These are phyloP conservation scores for Penicillium sp. DNA, from an alignment of 2,329 filamentous ascomycete species.

Conservation along the genomic window DNA sequence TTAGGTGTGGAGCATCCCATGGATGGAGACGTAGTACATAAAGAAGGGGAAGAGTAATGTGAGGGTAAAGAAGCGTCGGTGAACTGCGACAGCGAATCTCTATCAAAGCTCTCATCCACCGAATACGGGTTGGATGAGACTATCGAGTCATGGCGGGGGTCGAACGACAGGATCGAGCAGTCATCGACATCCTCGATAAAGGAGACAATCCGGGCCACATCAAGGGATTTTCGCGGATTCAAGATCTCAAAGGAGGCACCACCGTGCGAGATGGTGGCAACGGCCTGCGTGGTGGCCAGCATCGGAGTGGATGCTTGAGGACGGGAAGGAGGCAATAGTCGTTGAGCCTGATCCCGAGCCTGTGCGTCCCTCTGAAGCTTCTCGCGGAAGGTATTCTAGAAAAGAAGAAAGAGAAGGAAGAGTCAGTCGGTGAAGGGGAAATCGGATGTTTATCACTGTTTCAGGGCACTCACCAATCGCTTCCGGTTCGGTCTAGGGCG, in stretches of 20 bases:
- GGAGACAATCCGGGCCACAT: constrained; percentile 44
- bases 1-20: constrained; percentile 21
- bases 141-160: constrained; percentile 34
- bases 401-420: background rate
- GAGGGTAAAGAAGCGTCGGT: constrained; percentile 35
- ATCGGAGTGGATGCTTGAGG: constrained; percentile 36
- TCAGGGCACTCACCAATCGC: constrained; percentile 33
- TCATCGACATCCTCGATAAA: constrained; percentile 44
- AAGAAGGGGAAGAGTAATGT: constrained; percentile 30
- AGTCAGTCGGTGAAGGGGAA: constrained; percentile 22
- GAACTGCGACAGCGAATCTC: constrained; percentile 32
- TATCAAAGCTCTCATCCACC: constrained; percentile 29
- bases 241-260: constrained; percentile 47
- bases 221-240: constrained; percentile 45
- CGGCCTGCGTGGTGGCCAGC: constrained; percentile 35
- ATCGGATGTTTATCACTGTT: constrained; percentile 23
- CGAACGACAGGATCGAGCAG: constrained; percentile 30
- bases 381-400: constrained; percentile 43
- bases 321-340: constrained; percentile 24
- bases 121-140: constrained; percentile 26
- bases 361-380: constrained; percentile 34
- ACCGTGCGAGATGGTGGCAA: constrained; percentile 41
- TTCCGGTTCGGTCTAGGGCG: constrained; percentile 34
- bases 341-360: constrained; percentile 28
- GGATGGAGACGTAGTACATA: constrained; percentile 24